Evolutionary conservation across 2,329 filamentous ascomycete genomes (phyloP).

Genomic region (Blastomyces emzantsi): DNA sequence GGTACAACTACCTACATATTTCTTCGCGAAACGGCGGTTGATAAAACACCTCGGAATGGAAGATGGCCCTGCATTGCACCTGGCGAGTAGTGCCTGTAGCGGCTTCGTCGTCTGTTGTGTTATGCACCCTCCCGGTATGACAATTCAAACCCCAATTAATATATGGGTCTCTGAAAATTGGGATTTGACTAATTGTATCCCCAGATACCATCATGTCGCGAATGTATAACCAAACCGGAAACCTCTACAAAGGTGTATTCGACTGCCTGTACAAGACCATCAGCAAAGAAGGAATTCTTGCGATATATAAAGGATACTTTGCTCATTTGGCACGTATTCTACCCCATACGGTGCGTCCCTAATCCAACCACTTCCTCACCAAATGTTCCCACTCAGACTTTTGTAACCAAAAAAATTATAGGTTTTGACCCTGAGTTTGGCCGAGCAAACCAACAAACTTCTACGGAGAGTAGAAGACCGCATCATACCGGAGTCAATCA

Average conservation of each 20-base stretch:
- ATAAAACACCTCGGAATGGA: conserved; percentile 77
- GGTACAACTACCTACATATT: conserved; percentile 95
- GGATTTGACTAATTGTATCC: conserved; percentile 12
- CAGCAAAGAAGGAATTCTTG: conserved; percentile 79
- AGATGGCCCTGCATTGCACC: conserved; percentile 80
- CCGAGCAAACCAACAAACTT: conserved; percentile 94
- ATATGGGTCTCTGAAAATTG: background rate
- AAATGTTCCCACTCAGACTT: background rate
- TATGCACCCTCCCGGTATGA: conserved; percentile 87
- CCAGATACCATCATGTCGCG: conserved; percentile 94
- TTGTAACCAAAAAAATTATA: conserved; percentile 20
- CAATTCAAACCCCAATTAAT: background rate
- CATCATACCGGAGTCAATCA: conserved; percentile 41
- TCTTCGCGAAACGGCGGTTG: conserved; percentile 85
- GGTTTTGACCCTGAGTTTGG: conserved; percentile 84
- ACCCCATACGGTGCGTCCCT: conserved; percentile 65
- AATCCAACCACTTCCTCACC: conserved; percentile 8
- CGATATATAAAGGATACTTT: conserved; percentile 96
- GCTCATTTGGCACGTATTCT: conserved; percentile 90
- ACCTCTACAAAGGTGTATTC: conserved; percentile 87
- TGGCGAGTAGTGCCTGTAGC: conserved; percentile 78
- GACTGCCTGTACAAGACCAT: conserved; percentile 90
- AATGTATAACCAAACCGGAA: conserved; percentile 97
- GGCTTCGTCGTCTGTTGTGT: conserved; percentile 95
- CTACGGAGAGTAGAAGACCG: conserved; percentile 67